Percentiles rank a stretch among this genome's conserved stretches.
These are phyloP conservation scores for Fusarium drepaniforme DNA, from an alignment of 2,329 filamentous ascomycete genomes.

Conservation along the genomic window DNA sequence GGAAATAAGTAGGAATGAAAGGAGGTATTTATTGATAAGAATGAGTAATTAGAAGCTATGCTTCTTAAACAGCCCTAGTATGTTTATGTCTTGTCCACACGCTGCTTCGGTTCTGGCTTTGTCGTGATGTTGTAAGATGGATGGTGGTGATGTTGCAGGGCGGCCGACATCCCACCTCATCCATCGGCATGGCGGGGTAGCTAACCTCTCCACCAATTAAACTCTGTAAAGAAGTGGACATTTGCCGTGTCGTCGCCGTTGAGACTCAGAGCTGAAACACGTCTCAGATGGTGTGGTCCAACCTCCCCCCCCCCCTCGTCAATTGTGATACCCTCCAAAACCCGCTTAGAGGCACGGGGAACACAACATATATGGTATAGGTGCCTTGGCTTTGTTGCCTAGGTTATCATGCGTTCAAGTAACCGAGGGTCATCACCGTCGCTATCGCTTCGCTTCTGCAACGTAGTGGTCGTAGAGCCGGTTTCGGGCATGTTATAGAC, in stretches of 20 bases:
- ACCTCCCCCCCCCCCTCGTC: not conserved
- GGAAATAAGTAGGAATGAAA: not conserved
- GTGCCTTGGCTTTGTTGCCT: not conserved
- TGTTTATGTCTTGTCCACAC: not conserved
- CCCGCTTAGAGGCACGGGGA: not conserved
- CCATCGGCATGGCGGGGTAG: conserved; percentile 36
- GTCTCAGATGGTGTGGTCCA: conserved; percentile 27
- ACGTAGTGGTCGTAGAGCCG: not conserved
- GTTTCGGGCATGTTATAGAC: not conserved
- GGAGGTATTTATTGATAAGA: not conserved
- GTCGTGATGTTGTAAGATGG: conserved; percentile 13
- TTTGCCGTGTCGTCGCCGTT: conserved; percentile 13
- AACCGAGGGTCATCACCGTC: not conserved
- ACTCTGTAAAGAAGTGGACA: not conserved
- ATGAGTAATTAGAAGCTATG: not conserved
- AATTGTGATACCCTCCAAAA: conserved; percentile 27
- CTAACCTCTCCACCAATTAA: conserved; percentile 21
- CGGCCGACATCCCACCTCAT: conserved; percentile 16
- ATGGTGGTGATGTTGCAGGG: conserved; percentile 10
- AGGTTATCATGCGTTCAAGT: not conserved
- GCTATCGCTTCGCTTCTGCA: not conserved
- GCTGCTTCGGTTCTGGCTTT: not conserved
- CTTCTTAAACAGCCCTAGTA: not conserved
- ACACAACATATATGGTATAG: not conserved
- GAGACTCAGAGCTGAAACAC: conserved; percentile 36